Evolutionary conservation across 257 asterid genomes (phyloP).

Genomic region (Solanum ahanhuiri): DNA sequence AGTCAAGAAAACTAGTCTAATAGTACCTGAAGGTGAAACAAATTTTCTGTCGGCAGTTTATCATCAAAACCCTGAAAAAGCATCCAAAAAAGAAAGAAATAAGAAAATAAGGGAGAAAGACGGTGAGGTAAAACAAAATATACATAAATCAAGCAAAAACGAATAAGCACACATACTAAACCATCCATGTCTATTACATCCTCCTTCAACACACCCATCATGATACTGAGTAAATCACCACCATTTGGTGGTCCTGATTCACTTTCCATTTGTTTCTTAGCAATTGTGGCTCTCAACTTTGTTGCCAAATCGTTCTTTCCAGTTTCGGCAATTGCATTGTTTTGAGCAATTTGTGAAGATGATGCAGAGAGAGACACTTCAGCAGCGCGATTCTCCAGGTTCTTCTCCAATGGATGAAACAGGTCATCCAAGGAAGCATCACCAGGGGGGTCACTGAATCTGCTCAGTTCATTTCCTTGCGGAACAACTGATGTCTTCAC

Average conservation of each 20-base stretch:
- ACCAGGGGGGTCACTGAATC: constrained; percentile 91
- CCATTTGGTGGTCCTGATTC: constrained; percentile 71
- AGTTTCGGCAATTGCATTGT: constrained; percentile 33
- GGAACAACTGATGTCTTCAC: constrained; percentile 40
- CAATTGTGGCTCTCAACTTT: constrained; percentile 87
- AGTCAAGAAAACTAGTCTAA: neutral
- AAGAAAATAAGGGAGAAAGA: neutral
- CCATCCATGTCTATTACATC: constrained; percentile 83
- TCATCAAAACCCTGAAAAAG: constrained; percentile 75
- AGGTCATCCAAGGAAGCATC: constrained; percentile 93
- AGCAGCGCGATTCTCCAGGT: constrained; percentile 43
- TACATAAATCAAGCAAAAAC: constrained; percentile 4
- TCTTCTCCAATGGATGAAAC: constrained; percentile 68
- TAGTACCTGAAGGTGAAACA: constrained; percentile 86
- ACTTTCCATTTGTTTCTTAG: constrained; percentile 75
- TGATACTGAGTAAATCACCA: constrained; percentile 71
- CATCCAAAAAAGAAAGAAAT: constrained; percentile 12
- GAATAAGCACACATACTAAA: constrained; percentile 37
- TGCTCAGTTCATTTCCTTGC: constrained; percentile 67
- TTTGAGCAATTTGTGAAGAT: constrained; percentile 40
- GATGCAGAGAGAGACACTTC: constrained; percentile 83
- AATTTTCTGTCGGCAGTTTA: constrained; percentile 79
- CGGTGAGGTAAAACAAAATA: neutral
- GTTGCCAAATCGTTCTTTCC: constrained; percentile 88
- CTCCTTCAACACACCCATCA: constrained; percentile 93